Evolutionary conservation across 495 filamentous ascomycete genomes (phyloP).

Genomic region (Immersiella caudata): DNA sequence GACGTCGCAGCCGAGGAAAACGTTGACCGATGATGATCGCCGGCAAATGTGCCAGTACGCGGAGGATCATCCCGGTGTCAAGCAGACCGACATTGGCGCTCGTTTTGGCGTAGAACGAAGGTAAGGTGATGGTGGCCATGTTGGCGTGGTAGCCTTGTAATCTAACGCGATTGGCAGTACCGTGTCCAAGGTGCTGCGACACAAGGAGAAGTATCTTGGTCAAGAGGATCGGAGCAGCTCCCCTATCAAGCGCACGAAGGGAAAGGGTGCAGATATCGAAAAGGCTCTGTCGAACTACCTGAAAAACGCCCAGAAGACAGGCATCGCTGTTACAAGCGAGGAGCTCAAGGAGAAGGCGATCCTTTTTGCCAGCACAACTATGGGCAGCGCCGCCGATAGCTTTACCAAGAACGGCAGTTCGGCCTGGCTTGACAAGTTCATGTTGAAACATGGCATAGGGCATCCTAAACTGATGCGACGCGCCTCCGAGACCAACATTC

Average conservation of each 20-base stretch:
- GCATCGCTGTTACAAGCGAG: conserved; percentile 74
- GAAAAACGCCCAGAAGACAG: conserved; percentile 76
- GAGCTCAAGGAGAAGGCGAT: conserved; percentile 86
- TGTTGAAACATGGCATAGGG: conserved; percentile 82
- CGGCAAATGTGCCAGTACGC: conserved; percentile 94
- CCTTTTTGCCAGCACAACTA: conserved; percentile 74
- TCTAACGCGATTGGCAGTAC: conserved; percentile 63
- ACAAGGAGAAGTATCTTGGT: conserved; percentile 95
- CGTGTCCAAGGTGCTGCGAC: conserved; percentile 94
- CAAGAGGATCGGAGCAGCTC: conserved; percentile 85
- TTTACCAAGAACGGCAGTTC: conserved; percentile 74
- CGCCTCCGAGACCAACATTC: conserved; percentile 67
- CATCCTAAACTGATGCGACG: conserved; percentile 65
- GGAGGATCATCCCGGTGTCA: conserved; percentile 90
- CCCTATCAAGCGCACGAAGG: conserved; percentile 85
- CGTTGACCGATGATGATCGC: conserved; percentile 89
- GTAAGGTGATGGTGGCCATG: conserved; percentile 53
- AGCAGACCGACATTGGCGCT: conserved; percentile 97
- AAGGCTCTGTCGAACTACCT: conserved; percentile 91
- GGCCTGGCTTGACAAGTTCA: conserved; percentile 95
- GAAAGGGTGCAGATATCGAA: conserved; percentile 93
- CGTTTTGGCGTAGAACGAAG: conserved; percentile 98
- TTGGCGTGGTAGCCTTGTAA: conserved; percentile 4
- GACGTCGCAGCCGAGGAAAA: conserved; percentile 74
- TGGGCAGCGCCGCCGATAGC: conserved; percentile 68